These are phyloP conservation scores for Chamaecrista fasciculata DNA, from an alignment of 306 rosid genomes.

Conservation along the genomic window DNA sequence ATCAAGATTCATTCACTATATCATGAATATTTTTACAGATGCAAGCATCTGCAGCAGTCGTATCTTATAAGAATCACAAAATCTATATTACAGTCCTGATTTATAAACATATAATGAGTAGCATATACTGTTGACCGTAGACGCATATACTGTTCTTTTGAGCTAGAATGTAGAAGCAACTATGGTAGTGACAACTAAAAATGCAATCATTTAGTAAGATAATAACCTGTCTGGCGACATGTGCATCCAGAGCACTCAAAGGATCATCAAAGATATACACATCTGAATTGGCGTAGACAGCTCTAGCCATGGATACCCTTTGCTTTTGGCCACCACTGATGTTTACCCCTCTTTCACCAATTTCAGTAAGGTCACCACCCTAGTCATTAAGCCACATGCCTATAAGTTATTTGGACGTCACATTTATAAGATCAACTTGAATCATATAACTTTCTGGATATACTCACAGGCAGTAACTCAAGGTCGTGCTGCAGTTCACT, in stretches of 20 bases:
- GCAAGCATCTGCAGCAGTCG: slow-evolving; percentile 11
- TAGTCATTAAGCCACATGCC: slow-evolving; percentile 28
- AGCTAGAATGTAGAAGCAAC: slow-evolving; percentile 7
- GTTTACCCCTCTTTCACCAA: slow-evolving; percentile 97
- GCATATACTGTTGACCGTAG: slow-evolving; percentile 21
- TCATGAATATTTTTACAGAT: background rate
- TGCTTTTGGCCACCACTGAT: slow-evolving; percentile 98
- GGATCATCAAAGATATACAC: slow-evolving; percentile 90
- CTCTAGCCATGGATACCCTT: slow-evolving; percentile 95
- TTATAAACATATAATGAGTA: slow-evolving; percentile 4
- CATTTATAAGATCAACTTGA: slow-evolving; percentile 31
- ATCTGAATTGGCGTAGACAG: slow-evolving; percentile 85
- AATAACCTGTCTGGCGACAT: slow-evolving; percentile 84
- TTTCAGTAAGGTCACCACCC: slow-evolving; percentile 93
- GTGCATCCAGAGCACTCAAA: slow-evolving; percentile 93
- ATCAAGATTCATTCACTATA: background rate
- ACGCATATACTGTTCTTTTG: slow-evolving; percentile 5
- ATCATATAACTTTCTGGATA: slow-evolving; percentile 15
- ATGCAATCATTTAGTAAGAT: slow-evolving; percentile 14
- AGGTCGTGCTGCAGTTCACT: slow-evolving; percentile 80
- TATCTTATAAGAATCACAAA: background rate
- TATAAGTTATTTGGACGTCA: slow-evolving; percentile 7
- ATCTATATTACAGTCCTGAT: slow-evolving; percentile 8
- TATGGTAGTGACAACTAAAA: slow-evolving; percentile 17
- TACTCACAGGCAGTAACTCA: slow-evolving; percentile 77